Percentiles rank a stretch among this genome's conserved stretches.
Conservation (phyloP, 2,329 filamentous ascomycete species). For the Lasiodiplodia sp. region DNA sequence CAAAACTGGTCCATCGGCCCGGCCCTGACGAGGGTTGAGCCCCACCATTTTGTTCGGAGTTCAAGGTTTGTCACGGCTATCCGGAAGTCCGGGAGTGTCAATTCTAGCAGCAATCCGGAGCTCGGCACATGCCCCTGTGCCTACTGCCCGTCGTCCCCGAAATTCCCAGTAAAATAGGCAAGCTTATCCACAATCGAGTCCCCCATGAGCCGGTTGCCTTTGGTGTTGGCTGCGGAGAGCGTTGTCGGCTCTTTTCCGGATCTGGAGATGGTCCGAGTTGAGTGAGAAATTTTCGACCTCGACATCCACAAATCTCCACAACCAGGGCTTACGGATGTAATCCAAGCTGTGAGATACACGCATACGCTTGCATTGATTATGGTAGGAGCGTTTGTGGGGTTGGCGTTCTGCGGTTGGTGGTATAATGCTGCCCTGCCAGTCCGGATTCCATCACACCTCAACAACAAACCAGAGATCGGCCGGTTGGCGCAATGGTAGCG, state of each 20-base stretch:
- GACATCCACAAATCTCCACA: background rate
- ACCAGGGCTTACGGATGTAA: too few species aligned
- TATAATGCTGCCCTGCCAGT: background rate
- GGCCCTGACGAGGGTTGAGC: background rate
- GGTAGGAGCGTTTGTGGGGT: background rate
- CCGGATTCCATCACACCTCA: too few species aligned
- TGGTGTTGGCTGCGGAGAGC: background rate
- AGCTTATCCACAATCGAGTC: background rate
- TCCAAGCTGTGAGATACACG: too few species aligned
- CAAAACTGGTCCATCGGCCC: background rate
- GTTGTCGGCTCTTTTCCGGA: background rate
- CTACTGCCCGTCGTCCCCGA: background rate
- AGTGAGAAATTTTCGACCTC: background rate
- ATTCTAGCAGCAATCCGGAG: background rate
- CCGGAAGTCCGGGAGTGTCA: background rate
- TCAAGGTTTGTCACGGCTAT: background rate
- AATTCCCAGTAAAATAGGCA: background rate
- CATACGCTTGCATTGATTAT: background rate
- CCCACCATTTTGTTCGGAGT: background rate
- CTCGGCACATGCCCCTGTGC: background rate
- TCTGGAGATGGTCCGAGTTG: background rate
- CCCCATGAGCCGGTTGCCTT: background rate
- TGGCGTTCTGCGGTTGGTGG: background rate
- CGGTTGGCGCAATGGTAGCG: slow-evolving; percentile 30
- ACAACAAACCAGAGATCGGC: background rate